These are phyloP conservation scores for Zalerion maritima DNA, from an alignment of 495 filamentous ascomycete species.

Conservation along the genomic window DNA sequence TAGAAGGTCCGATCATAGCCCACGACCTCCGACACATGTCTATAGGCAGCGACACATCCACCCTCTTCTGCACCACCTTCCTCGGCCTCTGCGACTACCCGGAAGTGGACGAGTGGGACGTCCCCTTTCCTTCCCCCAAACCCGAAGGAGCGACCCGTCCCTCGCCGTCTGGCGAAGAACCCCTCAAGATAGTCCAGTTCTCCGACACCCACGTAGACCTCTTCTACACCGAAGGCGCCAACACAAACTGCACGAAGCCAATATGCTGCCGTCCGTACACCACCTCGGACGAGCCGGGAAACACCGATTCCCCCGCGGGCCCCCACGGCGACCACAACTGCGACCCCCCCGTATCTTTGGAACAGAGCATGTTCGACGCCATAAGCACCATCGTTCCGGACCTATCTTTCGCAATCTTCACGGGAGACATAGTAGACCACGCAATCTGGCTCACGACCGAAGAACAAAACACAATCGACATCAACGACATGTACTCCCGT, in stretches of 20 bases:
- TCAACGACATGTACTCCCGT: constrained; percentile 29
- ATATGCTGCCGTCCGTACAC: constrained; percentile 40
- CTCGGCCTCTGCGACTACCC: constrained; percentile 37
- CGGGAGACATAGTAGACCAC: constrained; percentile 35
- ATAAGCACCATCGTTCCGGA: constrained; percentile 24
- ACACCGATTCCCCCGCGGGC: constrained; percentile 29
- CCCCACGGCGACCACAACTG: constrained; percentile 33
- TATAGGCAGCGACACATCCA: constrained; percentile 31
- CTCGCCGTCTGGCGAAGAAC: constrained; percentile 25
- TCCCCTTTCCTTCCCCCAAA: constrained; percentile 31
- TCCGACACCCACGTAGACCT: constrained; percentile 43
- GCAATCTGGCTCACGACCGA: constrained; percentile 26
- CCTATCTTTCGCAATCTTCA: constrained; percentile 29
- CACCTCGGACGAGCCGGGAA: constrained; percentile 25
- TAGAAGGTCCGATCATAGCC: constrained; percentile 35
- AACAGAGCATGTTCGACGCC: constrained; percentile 38
- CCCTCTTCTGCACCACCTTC: constrained; percentile 32
- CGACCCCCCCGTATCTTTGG: constrained; percentile 33
- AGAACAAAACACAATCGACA: constrained; percentile 23
- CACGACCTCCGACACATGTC: constrained; percentile 28
- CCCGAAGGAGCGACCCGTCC: constrained; percentile 28
- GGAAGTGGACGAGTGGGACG: constrained; percentile 21
- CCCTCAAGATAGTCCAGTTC: constrained; percentile 39
- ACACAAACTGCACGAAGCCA: constrained; percentile 36
- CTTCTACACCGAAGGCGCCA: constrained; percentile 34